Conservation (phyloP, 257 asterid genomes). For the Solanum lycopersicoides region DNA sequence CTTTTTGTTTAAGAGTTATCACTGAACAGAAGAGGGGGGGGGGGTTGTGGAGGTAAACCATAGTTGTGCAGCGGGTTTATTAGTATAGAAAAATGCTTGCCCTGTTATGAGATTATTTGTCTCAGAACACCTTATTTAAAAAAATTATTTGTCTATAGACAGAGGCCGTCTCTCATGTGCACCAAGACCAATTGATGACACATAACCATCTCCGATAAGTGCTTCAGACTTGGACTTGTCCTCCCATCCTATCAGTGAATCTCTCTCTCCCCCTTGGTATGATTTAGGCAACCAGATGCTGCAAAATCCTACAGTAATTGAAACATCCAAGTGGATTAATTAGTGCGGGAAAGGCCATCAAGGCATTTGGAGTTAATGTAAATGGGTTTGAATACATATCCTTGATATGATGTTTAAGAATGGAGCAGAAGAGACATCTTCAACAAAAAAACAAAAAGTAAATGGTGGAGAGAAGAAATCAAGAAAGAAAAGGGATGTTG, state of each 20-base stretch:
- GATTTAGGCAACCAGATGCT: neutral
- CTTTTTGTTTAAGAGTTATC: neutral
- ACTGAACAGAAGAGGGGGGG: neutral
- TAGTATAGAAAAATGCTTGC: neutral
- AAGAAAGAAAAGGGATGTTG: neutral
- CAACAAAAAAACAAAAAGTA: neutral
- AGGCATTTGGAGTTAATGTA: neutral
- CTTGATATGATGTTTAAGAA: neutral
- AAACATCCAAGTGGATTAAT: neutral
- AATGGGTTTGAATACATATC: neutral
- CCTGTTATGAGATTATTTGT: neutral
- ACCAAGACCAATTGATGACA: neutral
- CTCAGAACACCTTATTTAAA: neutral
- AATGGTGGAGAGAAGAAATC: neutral
- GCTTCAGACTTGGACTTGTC: neutral
- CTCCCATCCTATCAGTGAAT: neutral
- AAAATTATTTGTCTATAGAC: neutral
- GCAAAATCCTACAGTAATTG: neutral
- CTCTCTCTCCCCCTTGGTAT: neutral
- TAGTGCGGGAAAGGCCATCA: neutral
- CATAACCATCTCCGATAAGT: neutral
- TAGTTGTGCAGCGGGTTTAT: neutral
- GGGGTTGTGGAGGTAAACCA: neutral
- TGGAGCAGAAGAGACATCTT: neutral
- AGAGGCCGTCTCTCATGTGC: neutral